Evolutionary conservation across 768 basidiomycete species (phyloP).

Genomic region (Leucosporidium creatinivorum): DNA sequence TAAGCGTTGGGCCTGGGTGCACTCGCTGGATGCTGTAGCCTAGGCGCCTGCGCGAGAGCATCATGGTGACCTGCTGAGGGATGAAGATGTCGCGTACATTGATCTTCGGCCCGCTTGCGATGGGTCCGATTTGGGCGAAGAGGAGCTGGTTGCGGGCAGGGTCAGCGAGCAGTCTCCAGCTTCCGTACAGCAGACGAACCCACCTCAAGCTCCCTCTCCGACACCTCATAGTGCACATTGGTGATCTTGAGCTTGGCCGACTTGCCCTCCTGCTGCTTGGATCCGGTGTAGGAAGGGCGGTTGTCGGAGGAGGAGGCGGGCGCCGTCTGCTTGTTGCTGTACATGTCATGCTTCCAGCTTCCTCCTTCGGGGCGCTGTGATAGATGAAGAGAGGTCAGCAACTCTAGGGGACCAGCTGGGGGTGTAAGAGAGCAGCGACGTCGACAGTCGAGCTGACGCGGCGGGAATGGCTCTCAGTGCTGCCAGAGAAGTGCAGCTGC

Average conservation of each 20-base stretch:
- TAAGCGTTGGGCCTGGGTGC: slow-evolving; percentile 12
- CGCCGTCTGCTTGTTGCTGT: not conserved
- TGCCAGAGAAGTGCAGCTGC: too few species aligned
- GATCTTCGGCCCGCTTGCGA: slow-evolving; percentile 33
- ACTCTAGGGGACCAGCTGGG: not conserved
- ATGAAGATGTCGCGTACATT: slow-evolving; percentile 31
- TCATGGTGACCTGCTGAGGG: not conserved
- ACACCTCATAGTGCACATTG: slow-evolving; percentile 38
- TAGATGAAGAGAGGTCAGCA: too few species aligned
- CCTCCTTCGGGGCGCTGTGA: too few species aligned
- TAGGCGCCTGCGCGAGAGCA: not conserved
- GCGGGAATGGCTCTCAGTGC: too few species aligned
- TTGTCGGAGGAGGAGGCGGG: not conserved
- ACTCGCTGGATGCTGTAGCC: not conserved
- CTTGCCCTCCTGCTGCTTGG: not conserved
- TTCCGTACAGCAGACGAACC: not conserved
- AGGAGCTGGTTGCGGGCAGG: slow-evolving; percentile 24
- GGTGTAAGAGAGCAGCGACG: too few species aligned
- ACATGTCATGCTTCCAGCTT: slow-evolving; percentile 4
- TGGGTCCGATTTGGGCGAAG: slow-evolving; percentile 36
- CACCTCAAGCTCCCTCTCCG: slow-evolving; percentile 37
- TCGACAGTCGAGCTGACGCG: too few species aligned
- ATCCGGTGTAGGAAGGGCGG: not conserved
- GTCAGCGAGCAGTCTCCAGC: too few species aligned
- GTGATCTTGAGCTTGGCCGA: slow-evolving; percentile 28